Conservation (phyloP, 495 filamentous ascomycete genomes). For the Penicillium taxi region DNA sequence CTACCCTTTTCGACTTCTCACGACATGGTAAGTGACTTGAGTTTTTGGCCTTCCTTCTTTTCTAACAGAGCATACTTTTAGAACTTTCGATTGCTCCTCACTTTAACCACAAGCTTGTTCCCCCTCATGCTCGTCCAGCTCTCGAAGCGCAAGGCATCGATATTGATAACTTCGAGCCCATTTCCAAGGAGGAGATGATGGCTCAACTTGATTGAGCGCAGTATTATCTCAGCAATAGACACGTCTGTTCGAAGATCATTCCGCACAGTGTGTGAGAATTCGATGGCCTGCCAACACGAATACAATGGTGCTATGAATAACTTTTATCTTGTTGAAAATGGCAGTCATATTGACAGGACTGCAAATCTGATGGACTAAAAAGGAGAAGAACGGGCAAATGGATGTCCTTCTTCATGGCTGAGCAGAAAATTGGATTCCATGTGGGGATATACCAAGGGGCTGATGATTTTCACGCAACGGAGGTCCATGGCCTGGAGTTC, state of each 20-base stretch:
- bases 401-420: conserved; percentile 24
- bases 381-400: conserved; percentile 14
- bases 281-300: conserved; percentile 25
- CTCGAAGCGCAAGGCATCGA: conserved; percentile 75
- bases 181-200: conserved; percentile 92
- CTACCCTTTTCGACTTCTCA: conserved; percentile 85
- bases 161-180: conserved; percentile 86
- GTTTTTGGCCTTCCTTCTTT: conserved; percentile 2
- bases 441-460: conserved; percentile 14
- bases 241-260: conserved; percentile 25
- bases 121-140: conserved; percentile 65
- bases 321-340: conserved; percentile 10
- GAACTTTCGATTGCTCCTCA: conserved; percentile 91
- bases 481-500: conserved; percentile 37
- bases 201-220: conserved; percentile 83
- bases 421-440: conserved; percentile 22
- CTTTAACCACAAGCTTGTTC: conserved; percentile 81
- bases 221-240: conserved; percentile 33
- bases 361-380: conserved; percentile 17
- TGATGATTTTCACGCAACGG: conserved; percentile 31
- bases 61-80: conserved; percentile 30
- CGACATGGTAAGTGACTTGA: conserved; percentile 65
- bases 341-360: conserved; percentile 8
- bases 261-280: conserved; percentile 23
- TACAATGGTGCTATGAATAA: conserved; percentile 29